These are phyloP conservation scores for Echites panduratus DNA, from an alignment of 257 asterid genomes.

Conservation along the genomic window DNA sequence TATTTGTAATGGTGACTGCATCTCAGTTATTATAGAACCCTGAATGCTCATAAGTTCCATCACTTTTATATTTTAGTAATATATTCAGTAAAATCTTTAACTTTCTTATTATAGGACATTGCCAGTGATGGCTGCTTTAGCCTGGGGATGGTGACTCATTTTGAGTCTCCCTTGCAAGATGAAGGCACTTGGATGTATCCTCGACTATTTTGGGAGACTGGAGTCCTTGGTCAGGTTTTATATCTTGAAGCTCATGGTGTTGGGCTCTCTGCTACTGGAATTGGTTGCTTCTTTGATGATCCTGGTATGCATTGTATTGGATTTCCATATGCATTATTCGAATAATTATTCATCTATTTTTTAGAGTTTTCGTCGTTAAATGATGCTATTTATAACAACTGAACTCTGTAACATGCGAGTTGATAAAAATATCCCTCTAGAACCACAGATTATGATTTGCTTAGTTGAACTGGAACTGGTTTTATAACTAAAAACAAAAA, in stretches of 20 bases:
- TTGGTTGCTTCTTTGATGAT: conserved; percentile 92
- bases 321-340: background rate
- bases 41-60: background rate
- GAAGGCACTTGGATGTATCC: conserved; percentile 92
- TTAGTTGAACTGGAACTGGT: background rate
- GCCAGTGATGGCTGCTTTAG: conserved; percentile 97
- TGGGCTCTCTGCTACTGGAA: conserved; percentile 92
- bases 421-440: background rate
- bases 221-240: conserved; percentile 92
- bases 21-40: background rate
- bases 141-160: conserved; percentile 88
- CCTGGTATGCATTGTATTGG: conserved; percentile 49
- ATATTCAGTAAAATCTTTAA: background rate
- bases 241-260: conserved; percentile 93
- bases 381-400: background rate
- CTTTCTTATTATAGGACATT: conserved; percentile 45
- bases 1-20: background rate
- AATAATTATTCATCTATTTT: background rate
- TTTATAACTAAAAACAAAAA: background rate
- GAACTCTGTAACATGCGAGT: background rate
- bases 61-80: background rate
- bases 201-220: conserved; percentile 92
- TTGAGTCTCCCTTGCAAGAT: conserved; percentile 56
- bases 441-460: background rate
- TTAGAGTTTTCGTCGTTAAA: background rate